These are phyloP conservation scores for Ceratocystis huliohia DNA, from an alignment of 2,329 filamentous ascomycete species.

Conservation along the genomic window DNA sequence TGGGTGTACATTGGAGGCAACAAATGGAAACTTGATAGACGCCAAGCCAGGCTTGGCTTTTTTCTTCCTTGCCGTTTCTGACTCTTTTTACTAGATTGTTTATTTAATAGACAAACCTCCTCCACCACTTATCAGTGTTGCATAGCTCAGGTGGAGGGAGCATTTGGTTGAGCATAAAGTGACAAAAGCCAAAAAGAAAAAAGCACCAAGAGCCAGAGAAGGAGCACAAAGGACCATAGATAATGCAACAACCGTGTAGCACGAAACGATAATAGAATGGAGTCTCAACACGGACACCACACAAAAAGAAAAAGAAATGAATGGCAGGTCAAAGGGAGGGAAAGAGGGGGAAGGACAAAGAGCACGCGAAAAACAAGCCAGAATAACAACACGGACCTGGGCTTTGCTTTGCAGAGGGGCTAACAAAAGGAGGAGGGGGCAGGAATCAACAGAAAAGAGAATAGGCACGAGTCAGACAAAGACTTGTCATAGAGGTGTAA, in stretches of 20 bases:
- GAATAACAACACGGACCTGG: background rate
- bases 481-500: too few species aligned
- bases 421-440: background rate
- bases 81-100: too few species aligned
- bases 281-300: background rate
- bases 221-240: background rate
- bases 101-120: background rate
- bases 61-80: background rate
- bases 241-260: background rate
- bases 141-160: background rate
- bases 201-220: background rate
- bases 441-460: background rate
- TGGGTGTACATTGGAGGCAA: background rate
- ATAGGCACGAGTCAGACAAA: background rate
- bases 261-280: background rate
- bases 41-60: background rate
- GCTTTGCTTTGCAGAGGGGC: too few species aligned
- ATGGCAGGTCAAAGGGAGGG: background rate
- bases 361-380: background rate
- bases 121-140: background rate
- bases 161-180: constrained; percentile 2
- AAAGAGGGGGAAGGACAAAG: background rate
- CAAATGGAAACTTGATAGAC: background rate
- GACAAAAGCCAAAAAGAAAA: background rate
- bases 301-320: background rate